These are phyloP conservation scores for Penicillium capsulatum DNA, from an alignment of 2,329 filamentous ascomycete species.

Conservation along the genomic window DNA sequence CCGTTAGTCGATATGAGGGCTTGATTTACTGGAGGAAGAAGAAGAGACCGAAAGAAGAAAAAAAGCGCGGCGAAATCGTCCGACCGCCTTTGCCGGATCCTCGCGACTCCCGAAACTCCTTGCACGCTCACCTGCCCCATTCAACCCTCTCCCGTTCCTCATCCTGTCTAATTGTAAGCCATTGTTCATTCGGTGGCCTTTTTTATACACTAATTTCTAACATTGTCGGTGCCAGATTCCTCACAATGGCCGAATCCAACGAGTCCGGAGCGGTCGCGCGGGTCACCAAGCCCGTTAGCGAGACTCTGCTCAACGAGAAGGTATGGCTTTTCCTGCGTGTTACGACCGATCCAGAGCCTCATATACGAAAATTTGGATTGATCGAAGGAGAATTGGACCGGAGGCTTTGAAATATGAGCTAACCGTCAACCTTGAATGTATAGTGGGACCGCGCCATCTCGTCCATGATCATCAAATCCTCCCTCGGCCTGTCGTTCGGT, in stretches of 20 bases:
- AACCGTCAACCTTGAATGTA: conserved; percentile 17
- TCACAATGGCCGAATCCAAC: conserved; percentile 54
- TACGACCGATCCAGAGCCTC: background rate
- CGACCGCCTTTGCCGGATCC: conserved; percentile 38
- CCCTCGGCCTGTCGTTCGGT: conserved; percentile 92
- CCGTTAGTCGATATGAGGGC: conserved; percentile 11
- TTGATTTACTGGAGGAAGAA: conserved; percentile 14
- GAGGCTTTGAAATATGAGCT: conserved; percentile 11
- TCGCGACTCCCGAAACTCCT: conserved; percentile 23
- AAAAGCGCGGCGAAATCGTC: conserved; percentile 35
- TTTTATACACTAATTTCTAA: conserved; percentile 13
- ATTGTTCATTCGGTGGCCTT: background rate
- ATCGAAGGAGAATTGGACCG: too few species aligned
- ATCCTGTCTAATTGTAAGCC: conserved; percentile 17
- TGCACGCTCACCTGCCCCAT: conserved; percentile 18
- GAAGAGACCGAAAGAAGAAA: conserved; percentile 25
- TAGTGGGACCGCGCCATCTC: conserved; percentile 99
- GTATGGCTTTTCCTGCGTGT: conserved; percentile 47
- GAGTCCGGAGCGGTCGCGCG: conserved; percentile 59
- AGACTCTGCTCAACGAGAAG: conserved; percentile 98
- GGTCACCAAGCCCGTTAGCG: conserved; percentile 77
- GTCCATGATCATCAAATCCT: conserved; percentile 93
- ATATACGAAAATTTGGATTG: too few species aligned
- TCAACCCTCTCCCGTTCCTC: conserved; percentile 17
- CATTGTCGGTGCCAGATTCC: conserved; percentile 14